Conservation (phyloP, 2,329 filamentous ascomycete species). For the Penicillium sp. region DNA sequence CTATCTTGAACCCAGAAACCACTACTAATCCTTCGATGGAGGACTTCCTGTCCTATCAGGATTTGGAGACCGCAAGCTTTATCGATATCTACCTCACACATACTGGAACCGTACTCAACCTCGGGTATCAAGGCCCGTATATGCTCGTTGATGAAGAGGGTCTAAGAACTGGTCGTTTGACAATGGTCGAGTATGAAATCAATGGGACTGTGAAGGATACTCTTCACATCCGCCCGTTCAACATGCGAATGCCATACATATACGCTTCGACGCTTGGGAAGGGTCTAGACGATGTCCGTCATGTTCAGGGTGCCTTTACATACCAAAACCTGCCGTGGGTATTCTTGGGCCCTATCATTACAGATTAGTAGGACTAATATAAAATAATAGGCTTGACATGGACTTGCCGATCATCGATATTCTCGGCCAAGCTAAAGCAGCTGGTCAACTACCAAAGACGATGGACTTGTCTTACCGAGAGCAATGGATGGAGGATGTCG, state of each 20-base stretch:
- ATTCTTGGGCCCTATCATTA: not conserved
- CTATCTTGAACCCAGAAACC: slow-evolving; percentile 3
- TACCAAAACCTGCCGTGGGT: slow-evolving; percentile 5
- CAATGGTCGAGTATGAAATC: slow-evolving; percentile 4
- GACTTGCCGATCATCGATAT: slow-evolving; percentile 12
- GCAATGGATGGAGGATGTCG: slow-evolving; percentile 13
- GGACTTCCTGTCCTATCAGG: not conserved
- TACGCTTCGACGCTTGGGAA: not conserved
- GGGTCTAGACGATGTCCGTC: not conserved
- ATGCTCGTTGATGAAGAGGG: slow-evolving; percentile 7
- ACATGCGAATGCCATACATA: not conserved
- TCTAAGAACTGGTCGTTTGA: slow-evolving; percentile 1
- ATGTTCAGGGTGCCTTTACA: slow-evolving; percentile 1
- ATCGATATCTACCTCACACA: slow-evolving; percentile 1
- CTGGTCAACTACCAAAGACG: slow-evolving; percentile 6
- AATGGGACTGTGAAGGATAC: slow-evolving; percentile 2
- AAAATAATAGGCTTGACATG: slow-evolving; percentile 8
- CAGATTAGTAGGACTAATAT: not conserved
- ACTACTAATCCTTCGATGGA: slow-evolving; percentile 4
- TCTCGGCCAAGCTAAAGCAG: slow-evolving; percentile 10
- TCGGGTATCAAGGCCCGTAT: not conserved
- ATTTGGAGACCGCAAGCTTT: slow-evolving; percentile 5
- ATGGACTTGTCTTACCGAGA: slow-evolving; percentile 10
- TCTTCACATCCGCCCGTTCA: slow-evolving; percentile 3
- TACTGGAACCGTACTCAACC: slow-evolving; percentile 1